These are phyloP conservation scores for Mortierella sp. DNA, from an alignment of 371 early-diverging fungal species.

Conservation along the genomic window DNA sequence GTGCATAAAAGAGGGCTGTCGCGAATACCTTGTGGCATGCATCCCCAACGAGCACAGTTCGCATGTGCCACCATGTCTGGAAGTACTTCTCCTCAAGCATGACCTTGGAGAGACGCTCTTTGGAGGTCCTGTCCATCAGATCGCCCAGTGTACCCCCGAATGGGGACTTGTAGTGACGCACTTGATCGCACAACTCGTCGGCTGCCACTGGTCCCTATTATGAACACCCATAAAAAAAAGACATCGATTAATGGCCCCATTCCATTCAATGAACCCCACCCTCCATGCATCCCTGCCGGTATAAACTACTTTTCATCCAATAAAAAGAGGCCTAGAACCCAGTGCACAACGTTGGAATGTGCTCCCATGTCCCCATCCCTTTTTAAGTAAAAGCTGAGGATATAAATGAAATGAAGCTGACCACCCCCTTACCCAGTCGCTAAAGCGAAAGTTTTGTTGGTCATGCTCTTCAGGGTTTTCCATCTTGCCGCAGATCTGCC, in stretches of 20 bases:
- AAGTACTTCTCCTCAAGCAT: slow-evolving; percentile 31
- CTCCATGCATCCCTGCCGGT: too few species aligned
- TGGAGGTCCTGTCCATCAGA: slow-evolving; percentile 17
- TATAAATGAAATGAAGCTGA: too few species aligned
- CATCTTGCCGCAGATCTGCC: slow-evolving; percentile 26
- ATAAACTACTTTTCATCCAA: too few species aligned
- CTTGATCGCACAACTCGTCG: slow-evolving; percentile 23
- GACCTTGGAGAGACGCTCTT: slow-evolving; percentile 23
- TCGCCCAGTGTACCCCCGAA: slow-evolving; percentile 33
- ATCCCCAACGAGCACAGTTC: slow-evolving; percentile 30
- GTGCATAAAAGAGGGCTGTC: too few species aligned
- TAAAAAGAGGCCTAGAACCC: too few species aligned
- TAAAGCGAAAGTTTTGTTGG: slow-evolving; percentile 25
- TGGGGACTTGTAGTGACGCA: slow-evolving; percentile 24
- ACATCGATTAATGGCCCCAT: not conserved
- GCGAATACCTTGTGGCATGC: slow-evolving; percentile 31
- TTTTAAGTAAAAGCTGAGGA: too few species aligned
- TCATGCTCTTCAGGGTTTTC: slow-evolving; percentile 25
- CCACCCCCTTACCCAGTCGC: slow-evolving; percentile 23
- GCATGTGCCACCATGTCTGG: slow-evolving; percentile 27
- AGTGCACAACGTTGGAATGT: too few species aligned
- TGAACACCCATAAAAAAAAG: not conserved
- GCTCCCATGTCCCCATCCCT: too few species aligned
- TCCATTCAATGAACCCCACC: too few species aligned
- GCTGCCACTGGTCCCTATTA: slow-evolving; percentile 18